Conservation (phyloP, 2,329 filamentous ascomycete genomes). For the Colletotrichum tofieldiae region DNA sequence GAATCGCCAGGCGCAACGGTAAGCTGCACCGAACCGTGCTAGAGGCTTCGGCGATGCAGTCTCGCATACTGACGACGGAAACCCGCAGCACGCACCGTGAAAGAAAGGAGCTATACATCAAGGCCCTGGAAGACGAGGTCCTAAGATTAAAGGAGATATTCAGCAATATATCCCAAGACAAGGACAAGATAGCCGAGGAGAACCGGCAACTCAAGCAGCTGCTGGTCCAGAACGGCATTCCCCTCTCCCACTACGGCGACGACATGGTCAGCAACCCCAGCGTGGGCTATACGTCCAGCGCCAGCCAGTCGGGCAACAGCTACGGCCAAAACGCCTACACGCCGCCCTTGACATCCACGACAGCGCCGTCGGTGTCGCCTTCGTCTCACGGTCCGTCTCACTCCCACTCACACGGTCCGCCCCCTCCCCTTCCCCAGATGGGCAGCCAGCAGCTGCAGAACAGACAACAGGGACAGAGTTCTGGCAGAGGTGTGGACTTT, state of each 20-base stretch:
- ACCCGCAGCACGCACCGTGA: conserved; percentile 90
- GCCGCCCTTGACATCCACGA: conserved; percentile 63
- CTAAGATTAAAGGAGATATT: conserved; percentile 90
- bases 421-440: conserved; percentile 44
- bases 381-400: conserved; percentile 47
- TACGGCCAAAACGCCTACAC: conserved; percentile 68
- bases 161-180: conserved; percentile 80
- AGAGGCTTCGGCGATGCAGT: conserved; percentile 14
- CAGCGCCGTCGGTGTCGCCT: conserved; percentile 58
- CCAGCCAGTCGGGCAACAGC: conserved; percentile 73
- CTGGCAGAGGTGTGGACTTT: conserved; percentile 73
- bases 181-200: conserved; percentile 82
- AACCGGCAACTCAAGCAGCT: conserved; percentile 80
- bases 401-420: conserved; percentile 42
- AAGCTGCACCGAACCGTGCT: conserved; percentile 48
- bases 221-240: conserved; percentile 68
- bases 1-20: conserved; percentile 97
- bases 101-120: conserved; percentile 96
- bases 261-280: conserved; percentile 64
- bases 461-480: conserved; percentile 46
- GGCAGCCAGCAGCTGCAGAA: conserved; percentile 51
- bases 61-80: conserved; percentile 44
- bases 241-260: conserved; percentile 54
- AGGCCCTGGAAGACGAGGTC: conserved; percentile 92
- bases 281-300: conserved; percentile 65